These are phyloP conservation scores for Pholiota molesta DNA, from an alignment of 768 basidiomycete species.

Conservation along the genomic window DNA sequence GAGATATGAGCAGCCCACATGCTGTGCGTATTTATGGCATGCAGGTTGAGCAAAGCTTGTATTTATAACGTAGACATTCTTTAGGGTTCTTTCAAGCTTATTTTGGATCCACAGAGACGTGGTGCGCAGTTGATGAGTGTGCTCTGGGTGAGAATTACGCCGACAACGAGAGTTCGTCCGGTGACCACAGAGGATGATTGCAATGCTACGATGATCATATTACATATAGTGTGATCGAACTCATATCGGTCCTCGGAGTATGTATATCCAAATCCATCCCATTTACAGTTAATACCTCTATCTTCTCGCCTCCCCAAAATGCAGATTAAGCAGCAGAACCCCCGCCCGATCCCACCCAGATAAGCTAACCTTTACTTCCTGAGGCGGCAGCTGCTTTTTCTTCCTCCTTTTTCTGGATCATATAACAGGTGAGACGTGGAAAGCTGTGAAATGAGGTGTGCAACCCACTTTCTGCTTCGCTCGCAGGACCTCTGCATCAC, in stretches of 20 bases:
- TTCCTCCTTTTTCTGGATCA: slow-evolving; percentile 57
- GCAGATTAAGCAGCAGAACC: slow-evolving; percentile 2
- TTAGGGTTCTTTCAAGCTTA: slow-evolving; percentile 2
- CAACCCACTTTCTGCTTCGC: slow-evolving; percentile 76
- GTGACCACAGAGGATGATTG: slow-evolving; percentile 3
- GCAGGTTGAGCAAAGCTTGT: background rate
- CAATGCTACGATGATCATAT: slow-evolving; percentile 4
- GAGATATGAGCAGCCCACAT: slow-evolving; percentile 2
- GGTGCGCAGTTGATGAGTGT: background rate
- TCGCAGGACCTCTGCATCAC: slow-evolving; percentile 75
- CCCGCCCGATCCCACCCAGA: background rate
- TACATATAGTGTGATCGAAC: slow-evolving; percentile 2
- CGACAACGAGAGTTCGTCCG: background rate
- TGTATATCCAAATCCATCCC: slow-evolving; percentile 3
- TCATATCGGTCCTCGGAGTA: slow-evolving; percentile 2
- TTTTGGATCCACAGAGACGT: background rate
- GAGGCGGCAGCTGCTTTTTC: slow-evolving; percentile 34
- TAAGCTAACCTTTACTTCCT: slow-evolving; percentile 11
- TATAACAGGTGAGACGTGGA: slow-evolving; percentile 5
- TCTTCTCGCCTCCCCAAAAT: slow-evolving; percentile 9
- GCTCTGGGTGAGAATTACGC: slow-evolving; percentile 5
- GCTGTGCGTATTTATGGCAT: background rate
- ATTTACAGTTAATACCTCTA: background rate
- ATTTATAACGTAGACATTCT: background rate
- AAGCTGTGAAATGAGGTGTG: background rate